A percentile compares a stretch with the other conserved stretches of the same genome.
These are phyloP conservation scores for Neocucurbitaria cava DNA, from an alignment of 2,329 filamentous ascomycete genomes.

Conservation along the genomic window DNA sequence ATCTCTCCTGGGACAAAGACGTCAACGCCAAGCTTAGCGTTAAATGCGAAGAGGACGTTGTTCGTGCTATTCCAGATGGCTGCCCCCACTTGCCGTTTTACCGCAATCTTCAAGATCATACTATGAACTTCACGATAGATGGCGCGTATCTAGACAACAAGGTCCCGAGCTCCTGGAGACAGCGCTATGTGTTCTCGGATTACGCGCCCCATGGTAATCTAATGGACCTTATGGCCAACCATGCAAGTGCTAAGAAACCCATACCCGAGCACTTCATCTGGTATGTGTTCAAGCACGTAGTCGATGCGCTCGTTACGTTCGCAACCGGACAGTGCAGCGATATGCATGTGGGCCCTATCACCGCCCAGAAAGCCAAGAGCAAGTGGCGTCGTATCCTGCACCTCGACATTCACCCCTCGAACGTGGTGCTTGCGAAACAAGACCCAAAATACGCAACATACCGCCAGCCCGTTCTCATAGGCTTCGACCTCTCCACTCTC, in stretches of 20 bases:
- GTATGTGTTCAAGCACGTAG: constrained; percentile 3
- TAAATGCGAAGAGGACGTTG: neutral
- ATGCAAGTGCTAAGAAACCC: neutral
- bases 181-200: neutral
- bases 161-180: neutral
- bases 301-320: constrained; percentile 4
- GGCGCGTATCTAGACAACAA: neutral
- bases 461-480: constrained; percentile 1
- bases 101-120: neutral
- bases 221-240: neutral
- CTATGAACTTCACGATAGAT: neutral
- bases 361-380: neutral
- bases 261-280: constrained; percentile 10
- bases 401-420: neutral
- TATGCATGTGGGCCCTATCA: neutral
- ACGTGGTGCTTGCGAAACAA: constrained; percentile 1
- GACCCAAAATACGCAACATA: constrained; percentile 6
- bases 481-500: constrained; percentile 1
- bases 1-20: neutral
- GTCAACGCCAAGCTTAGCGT: neutral
- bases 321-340: constrained; percentile 1
- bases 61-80: neutral
- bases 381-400: neutral
- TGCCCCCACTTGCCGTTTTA: neutral
- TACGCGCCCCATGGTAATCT: constrained; percentile 1